phyloP scores from a whole-genome alignment of 2,329 filamentous ascomycete genomes.

The Xylogone sp. region DNA sequence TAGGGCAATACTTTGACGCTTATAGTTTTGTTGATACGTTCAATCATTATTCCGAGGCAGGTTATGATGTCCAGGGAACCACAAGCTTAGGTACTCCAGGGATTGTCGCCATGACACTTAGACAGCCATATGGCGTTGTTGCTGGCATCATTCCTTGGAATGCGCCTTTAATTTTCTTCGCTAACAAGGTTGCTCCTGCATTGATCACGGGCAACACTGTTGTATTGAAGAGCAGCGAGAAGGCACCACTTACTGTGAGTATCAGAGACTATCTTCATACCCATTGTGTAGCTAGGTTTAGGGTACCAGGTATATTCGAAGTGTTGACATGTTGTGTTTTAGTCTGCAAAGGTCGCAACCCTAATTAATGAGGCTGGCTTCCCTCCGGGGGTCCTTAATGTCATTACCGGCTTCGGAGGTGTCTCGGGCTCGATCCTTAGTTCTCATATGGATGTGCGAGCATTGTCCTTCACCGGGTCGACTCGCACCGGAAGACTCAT shows the following conservation, averaged over 20 bases:
- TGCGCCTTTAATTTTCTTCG: slow-evolving; percentile 41
- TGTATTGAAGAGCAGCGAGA: slow-evolving; percentile 58
- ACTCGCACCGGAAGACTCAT: slow-evolving; percentile 66
- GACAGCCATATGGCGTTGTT: slow-evolving; percentile 47
- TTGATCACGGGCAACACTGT: slow-evolving; percentile 56
- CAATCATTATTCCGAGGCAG: slow-evolving; percentile 25
- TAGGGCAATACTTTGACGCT: slow-evolving; percentile 25
- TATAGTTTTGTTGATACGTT: slow-evolving; percentile 18
- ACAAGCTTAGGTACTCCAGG: slow-evolving; percentile 27
- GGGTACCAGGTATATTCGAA: background rate
- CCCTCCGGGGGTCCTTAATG: slow-evolving; percentile 38
- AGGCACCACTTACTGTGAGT: slow-evolving; percentile 54
- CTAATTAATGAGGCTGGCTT: slow-evolving; percentile 37
- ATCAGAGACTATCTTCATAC: background rate
- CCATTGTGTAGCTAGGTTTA: background rate
- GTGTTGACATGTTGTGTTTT: slow-evolving; percentile 1
- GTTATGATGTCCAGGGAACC: slow-evolving; percentile 31
- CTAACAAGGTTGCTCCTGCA: slow-evolving; percentile 53
- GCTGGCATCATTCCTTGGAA: slow-evolving; percentile 59
- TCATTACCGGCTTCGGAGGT: slow-evolving; percentile 30
- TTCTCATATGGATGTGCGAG: slow-evolving; percentile 27
- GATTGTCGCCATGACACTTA: slow-evolving; percentile 61
- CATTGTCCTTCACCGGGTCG: slow-evolving; percentile 66
- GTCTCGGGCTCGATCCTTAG: slow-evolving; percentile 23
- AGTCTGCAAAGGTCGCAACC: slow-evolving; percentile 30